Evolutionary conservation across 179 eudicot species (phyloP).

Genomic region (Beta macrorhiza): DNA sequence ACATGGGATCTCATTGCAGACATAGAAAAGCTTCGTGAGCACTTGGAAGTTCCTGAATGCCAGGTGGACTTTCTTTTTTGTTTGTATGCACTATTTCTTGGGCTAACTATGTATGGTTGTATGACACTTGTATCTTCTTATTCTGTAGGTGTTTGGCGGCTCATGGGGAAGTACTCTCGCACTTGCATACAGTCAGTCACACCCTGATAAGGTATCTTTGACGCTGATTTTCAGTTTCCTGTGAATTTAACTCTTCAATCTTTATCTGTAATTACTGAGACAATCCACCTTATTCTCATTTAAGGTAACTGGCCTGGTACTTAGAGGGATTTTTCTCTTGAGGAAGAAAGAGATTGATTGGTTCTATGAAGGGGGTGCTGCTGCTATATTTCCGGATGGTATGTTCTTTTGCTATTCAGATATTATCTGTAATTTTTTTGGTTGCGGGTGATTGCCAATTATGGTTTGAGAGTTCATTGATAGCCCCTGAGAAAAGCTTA

Average conservation of each 20-base stretch:
- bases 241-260: not conserved
- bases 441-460: no score
- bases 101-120: slow-evolving; percentile 3
- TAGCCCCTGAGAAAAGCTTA: not conserved
- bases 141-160: slow-evolving; percentile 90
- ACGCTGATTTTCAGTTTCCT: slow-evolving; percentile 11
- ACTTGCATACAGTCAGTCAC: slow-evolving; percentile 91
- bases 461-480: no score
- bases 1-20: slow-evolving; percentile 95
- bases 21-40: slow-evolving; percentile 83
- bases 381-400: slow-evolving; percentile 95
- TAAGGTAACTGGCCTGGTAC: slow-evolving; percentile 93
- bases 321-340: slow-evolving; percentile 90
- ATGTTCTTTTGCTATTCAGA: slow-evolving; percentile 27
- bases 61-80: slow-evolving; percentile 51
- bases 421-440: no score
- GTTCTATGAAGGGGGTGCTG: slow-evolving; percentile 99
- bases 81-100: not conserved
- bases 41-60: slow-evolving; percentile 88
- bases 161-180: slow-evolving; percentile 99
- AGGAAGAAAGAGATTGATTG: slow-evolving; percentile 98
- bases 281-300: slow-evolving; percentile 1
- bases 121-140: not conserved
- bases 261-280: not conserved
- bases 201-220: slow-evolving; percentile 70